Evolutionary conservation across 73 alveolate genomes (phyloP).

Genomic region (Tetrahymena borealis): DNA sequence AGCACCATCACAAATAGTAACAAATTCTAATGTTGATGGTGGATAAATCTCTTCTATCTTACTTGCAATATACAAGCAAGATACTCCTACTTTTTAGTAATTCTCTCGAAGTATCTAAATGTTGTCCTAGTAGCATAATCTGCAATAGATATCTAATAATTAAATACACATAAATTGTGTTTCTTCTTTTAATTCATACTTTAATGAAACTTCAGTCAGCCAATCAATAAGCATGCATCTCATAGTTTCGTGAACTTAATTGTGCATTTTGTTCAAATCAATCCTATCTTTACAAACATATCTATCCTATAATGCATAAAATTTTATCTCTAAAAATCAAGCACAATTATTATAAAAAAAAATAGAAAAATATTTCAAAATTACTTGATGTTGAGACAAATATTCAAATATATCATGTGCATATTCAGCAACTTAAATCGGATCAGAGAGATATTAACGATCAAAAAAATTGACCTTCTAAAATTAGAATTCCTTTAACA

Average conservation of each 20-base stretch:
- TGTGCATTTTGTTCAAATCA: background rate
- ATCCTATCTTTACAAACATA: background rate
- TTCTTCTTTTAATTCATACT: background rate
- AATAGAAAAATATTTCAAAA: background rate
- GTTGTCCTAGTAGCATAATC: background rate
- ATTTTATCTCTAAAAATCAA: too few relatives aligned
- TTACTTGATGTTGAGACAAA: background rate
- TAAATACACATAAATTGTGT: background rate
- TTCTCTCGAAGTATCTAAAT: conserved; percentile 19
- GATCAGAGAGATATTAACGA: background rate
- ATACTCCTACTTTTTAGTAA: conserved; percentile 80
- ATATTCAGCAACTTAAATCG: background rate
- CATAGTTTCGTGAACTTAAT: background rate
- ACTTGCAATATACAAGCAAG: conserved; percentile 83
- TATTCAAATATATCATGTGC: background rate
- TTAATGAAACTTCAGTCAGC: background rate
- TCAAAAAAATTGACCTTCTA: background rate
- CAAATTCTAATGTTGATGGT: conserved; percentile 87
- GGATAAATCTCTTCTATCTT: conserved; percentile 95
- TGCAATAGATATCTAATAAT: background rate
- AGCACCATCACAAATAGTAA: conserved; percentile 85
- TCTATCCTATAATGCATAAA: background rate
- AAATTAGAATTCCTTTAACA: background rate
- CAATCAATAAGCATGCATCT: background rate
- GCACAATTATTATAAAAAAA: too few relatives aligned